These are phyloP conservation scores for Anthoceros angustus DNA, from an alignment of 225 moss, liverwort and hornwort genomes.

Conservation along the genomic window DNA sequence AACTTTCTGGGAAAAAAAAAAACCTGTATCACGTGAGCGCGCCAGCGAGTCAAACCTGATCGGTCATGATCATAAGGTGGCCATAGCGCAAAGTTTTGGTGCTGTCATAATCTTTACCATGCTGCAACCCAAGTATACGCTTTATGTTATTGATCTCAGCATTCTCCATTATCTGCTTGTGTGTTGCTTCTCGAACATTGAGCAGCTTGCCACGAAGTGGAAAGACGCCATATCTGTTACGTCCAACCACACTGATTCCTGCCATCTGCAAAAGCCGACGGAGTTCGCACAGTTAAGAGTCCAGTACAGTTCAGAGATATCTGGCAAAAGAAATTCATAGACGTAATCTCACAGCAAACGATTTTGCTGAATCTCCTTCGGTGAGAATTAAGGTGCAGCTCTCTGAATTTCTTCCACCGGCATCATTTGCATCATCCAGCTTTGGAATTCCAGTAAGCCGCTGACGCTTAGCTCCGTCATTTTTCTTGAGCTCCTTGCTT, in stretches of 20 bases:
- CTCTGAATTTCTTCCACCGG: slow-evolving; percentile 72
- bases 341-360: slow-evolving; percentile 60
- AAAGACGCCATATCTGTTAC: slow-evolving; percentile 87
- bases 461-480: slow-evolving; percentile 79
- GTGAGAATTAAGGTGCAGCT: slow-evolving; percentile 85
- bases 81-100: slow-evolving; percentile 77
- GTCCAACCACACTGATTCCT: slow-evolving; percentile 90
- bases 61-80: slow-evolving; percentile 99
- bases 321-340: neutral
- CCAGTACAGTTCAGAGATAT: neutral
- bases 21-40: neutral
- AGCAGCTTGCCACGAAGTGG: slow-evolving; percentile 91
- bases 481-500: slow-evolving; percentile 91
- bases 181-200: slow-evolving; percentile 90
- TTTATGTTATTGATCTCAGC: slow-evolving; percentile 92
- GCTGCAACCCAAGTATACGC: slow-evolving; percentile 87
- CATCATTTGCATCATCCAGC: slow-evolving; percentile 95
- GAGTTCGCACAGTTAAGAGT: neutral
- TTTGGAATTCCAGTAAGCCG: slow-evolving; percentile 82
- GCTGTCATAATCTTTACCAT: slow-evolving; percentile 80
- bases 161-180: slow-evolving; percentile 95
- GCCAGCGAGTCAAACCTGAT: slow-evolving; percentile 35
- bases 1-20: too few species aligned
- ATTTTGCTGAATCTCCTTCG: slow-evolving; percentile 95
- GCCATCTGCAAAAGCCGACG: slow-evolving; percentile 51